Evolutionary conservation across 2,329 filamentous ascomycete genomes (phyloP), one percentile per base, ranked within the genome.

Genomic region (Raffaelea arxii): DNA sequence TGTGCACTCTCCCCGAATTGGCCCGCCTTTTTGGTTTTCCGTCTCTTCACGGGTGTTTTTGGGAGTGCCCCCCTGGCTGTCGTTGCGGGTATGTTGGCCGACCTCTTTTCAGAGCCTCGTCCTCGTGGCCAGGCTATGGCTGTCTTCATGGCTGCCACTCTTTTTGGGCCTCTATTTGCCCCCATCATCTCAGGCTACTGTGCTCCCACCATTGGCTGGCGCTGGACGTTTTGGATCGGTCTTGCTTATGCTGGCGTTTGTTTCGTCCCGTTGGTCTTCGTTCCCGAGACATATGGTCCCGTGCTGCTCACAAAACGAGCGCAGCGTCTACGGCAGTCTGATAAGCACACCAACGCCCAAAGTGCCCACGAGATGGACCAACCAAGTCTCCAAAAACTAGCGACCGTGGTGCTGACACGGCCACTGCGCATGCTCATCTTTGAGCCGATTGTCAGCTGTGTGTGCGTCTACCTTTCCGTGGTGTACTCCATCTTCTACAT

Each of bases 391-490:
- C 69, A 65, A 30, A 74, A 84, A 53, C 71, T 86, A 44, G 60
- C 80, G n/a, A 78, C 74, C 2, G 76, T 84, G n/a, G 81, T 87
- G 0, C 65, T 90, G 32, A 82, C 80, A 1, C 68, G 86, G 1
- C 86, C 86, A 0, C 62, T 89, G 6, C 72, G 81, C 23, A 91
- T 91, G 86, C 68, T 84, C 25, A 39, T 75, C 43, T 80, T 74
- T 38, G 86, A 92, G 58, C 80, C 82, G 42, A 84, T 91, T 43
- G 84, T 91, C 7, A 69, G 80, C 22, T 82, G 79, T 42, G 78
- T 75, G 1, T 87, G 81, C 60, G 58, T 77, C 57, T 90, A 88
- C 61, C 69, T 89, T 11, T 79, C 85, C 27, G 68, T 90, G 24
- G 73, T 80, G 27, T 90, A 88, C 58, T 74, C 68, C 42, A 74